Evolutionary conservation across 306 rosid genomes (phyloP), one percentile per base, ranked within the genome.

Genomic region (Spatholobus suberectus): DNA sequence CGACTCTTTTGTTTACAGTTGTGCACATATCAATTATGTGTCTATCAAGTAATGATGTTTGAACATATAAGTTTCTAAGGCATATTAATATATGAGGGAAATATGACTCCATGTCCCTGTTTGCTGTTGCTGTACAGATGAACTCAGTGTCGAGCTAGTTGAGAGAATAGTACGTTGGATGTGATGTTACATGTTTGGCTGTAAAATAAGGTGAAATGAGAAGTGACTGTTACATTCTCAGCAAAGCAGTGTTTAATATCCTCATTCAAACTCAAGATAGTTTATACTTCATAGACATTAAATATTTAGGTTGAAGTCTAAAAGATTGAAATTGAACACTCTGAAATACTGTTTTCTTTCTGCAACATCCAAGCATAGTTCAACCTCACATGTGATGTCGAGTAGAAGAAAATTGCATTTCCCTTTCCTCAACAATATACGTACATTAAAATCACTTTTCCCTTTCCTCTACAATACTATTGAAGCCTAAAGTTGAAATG

Each of bases 391-490:
- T 84, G 81, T 27, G 49, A 63, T 72, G 67, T 62, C 51, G 65
- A 55, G 12, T 81, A 61, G 72, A 24, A 73, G 80, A 37, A 78
- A 72, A 23, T 20, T 37, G 20, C 55, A 58, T 12, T 79, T 32
- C 18, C 77, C 70, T 73, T 81, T 73, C 47, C 58, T 51, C 75
- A 70, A 74, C 66, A 75, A 18, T 12, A n/a, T n/a, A n/a, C n/a
- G n/a, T n/a, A n/a, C n/a, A n/a, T n/a, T n/a, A 37, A 78, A 72
- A 23, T 20, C 26, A 15, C 55, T 47, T 12, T 79, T 32, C 18
- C 77, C 70, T 73, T 81, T 73, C 47, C 58, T 51, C 75, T 59
- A 74, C 66, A 75, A 18, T 12, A n/a, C n/a, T n/a, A n/a, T n/a
- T n/a, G 52, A 63, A 54, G 66, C 40, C 35, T 40, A 1, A 40